Conservation (phyloP, 345 rosid genomes). For the Salix purpurea region DNA sequence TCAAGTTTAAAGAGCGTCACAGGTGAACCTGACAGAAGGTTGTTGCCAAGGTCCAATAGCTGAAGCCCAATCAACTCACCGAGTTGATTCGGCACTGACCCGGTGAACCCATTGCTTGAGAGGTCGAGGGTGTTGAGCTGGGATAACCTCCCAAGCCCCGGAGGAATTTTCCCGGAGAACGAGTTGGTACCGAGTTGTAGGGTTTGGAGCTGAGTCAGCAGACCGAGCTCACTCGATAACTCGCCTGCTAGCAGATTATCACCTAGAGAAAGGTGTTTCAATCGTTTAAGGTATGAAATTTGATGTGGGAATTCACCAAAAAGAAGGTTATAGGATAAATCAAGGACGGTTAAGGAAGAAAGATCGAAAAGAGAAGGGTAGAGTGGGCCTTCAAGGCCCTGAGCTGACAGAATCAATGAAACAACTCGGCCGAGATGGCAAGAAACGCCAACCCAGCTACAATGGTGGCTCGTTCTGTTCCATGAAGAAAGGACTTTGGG, state of each 20-base stretch:
- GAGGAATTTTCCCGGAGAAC: conserved; percentile 52
- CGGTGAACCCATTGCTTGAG: conserved; percentile 53
- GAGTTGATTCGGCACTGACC: conserved; percentile 46
- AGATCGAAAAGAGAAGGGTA: conserved; percentile 53
- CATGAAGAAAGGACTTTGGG: conserved; percentile 53
- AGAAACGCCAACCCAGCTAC: conserved; percentile 71
- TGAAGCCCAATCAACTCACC: conserved; percentile 42
- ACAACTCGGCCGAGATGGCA: conserved; percentile 50
- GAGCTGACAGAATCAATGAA: conserved; percentile 39
- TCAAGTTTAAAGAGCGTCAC: conserved; percentile 39
- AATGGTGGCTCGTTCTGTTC: conserved; percentile 42
- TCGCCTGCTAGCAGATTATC: conserved; percentile 43
- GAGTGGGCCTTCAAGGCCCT: conserved; percentile 43
- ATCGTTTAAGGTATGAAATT: conserved; percentile 22
- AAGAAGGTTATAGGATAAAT: conserved; percentile 51
- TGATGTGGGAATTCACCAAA: conserved; percentile 38
- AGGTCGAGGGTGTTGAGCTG: conserved; percentile 56
- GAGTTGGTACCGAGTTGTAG: conserved; percentile 40
- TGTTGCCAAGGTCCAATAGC: conserved; percentile 60
- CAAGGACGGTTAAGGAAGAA: conserved; percentile 43
- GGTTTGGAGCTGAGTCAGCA: conserved; percentile 33
- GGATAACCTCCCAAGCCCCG: conserved; percentile 41
- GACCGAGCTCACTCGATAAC: conserved; percentile 37
- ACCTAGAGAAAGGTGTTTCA: conserved; percentile 35
- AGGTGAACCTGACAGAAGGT: conserved; percentile 61